Base-by-base conservation (phyloP, 208 protist species). In the Acanthamoeba royreba region DNA sequence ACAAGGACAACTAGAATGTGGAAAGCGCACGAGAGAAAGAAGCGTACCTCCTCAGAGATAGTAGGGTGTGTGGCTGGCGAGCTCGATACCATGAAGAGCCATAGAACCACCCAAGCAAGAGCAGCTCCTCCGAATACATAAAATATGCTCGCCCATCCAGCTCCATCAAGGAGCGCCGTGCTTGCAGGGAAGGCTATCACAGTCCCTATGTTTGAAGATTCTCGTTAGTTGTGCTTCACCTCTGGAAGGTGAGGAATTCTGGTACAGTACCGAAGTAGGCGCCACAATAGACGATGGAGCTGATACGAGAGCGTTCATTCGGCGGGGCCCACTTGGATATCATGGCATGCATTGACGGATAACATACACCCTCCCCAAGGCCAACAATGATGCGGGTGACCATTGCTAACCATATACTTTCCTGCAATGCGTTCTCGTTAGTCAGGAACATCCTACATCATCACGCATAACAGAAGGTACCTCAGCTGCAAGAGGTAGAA, bases 261-360 rank as follows among this genome's bases (percentile, higher is more conserved):
- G 25, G 5, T 15, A 28, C 7, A 53, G 5, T 79, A 81, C 87
- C 87, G 0, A 92, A n/a, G 45, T 92, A 92, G 42, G 8, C 22
- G 28, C 87, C 87, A 42, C n/a, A 81, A n/a, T 92, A 92, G 31
- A 72, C 53, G 19, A 92, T 7, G 43, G 87, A 92, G 22, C 42
- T 46, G 28, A 92, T 49, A 40, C 55, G 55, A 81, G 61, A 81
- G 61, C 87, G 87, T 55, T 92, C 87, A 28, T 72, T 38, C 28
- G 87, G 87, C 11, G 87, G 87, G 11, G 87, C 87, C 87, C 87
- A 92, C 22, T 53, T 52, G 87, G 58, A 72, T 17, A 92, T 33
- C 61, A 92, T 92, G 87, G 87, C 87, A 40, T 92, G 87, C 87
- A 92, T 92, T 11, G 87, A 43, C 28, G 87, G 87, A 52, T 52